These are phyloP conservation scores for Carallia brachiata DNA, from an alignment of 345 rosid species.

Conservation along the genomic window DNA sequence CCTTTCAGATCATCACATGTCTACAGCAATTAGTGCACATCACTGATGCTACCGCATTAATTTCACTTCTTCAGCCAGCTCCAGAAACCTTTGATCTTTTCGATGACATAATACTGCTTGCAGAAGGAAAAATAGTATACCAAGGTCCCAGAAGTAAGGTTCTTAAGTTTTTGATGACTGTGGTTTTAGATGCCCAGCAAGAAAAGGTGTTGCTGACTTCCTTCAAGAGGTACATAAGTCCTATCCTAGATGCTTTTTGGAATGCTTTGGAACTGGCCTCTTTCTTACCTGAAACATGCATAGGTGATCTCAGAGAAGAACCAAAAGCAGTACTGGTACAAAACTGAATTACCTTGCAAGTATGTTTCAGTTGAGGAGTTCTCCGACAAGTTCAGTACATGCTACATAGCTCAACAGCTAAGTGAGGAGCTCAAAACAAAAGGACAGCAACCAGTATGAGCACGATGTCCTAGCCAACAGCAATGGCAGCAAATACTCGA, in stretches of 20 bases:
- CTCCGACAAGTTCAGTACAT: constrained; percentile 33
- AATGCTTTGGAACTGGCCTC: not conserved
- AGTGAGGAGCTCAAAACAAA: constrained; percentile 42
- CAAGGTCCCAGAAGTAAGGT: constrained; percentile 55
- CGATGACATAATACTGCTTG: constrained; percentile 60
- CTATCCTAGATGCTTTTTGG: not conserved
- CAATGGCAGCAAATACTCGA: constrained; percentile 30
- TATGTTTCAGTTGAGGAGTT: constrained; percentile 50
- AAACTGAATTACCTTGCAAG: constrained; percentile 29
- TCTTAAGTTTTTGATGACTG: constrained; percentile 55
- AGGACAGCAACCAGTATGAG: constrained; percentile 12
- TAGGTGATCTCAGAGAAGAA: constrained; percentile 62
- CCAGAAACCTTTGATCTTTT: constrained; percentile 77
- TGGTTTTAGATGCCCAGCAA: constrained; percentile 66
- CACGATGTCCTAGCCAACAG: not conserved
- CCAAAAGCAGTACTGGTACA: constrained; percentile 62
- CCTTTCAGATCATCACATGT: constrained; percentile 62
- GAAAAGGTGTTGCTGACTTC: constrained; percentile 74
- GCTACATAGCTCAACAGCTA: constrained; percentile 36
- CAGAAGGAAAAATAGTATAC: constrained; percentile 69
- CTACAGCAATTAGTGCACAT: constrained; percentile 66
- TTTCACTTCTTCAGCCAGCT: constrained; percentile 76
- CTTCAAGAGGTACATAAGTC: constrained; percentile 50
- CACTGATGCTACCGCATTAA: constrained; percentile 45
- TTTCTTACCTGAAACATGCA: not conserved